Evolutionary conservation across 805 yeast genomes (phyloP), one percentile per base, ranked within the genome.

Genomic region (Saccharomyces jurei): DNA sequence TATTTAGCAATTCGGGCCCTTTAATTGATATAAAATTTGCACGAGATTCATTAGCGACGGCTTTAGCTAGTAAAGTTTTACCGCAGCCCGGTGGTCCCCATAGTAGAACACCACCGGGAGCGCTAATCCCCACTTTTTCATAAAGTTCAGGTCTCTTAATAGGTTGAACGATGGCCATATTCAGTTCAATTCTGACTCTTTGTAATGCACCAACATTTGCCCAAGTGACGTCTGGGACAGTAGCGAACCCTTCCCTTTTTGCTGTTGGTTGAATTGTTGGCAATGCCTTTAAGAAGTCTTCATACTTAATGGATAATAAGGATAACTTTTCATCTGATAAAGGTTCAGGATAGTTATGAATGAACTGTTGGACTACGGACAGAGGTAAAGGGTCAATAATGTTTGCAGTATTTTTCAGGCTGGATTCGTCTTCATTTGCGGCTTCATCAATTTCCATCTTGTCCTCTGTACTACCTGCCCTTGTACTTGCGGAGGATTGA

Each of bases 61-160:
- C 99, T 65, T 94, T 94, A 0, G 98, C 98, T 29, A 94, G 75
- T 50, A 94, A 76, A 0, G 99, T 94, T 68, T 94, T 94, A 78
- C 99, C 99, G 74, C 98, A 94, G 41, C 99, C 99, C 2, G 99
- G 99, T 1, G 99, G 99, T 0, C 99, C 99, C 99, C 99, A 94
- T 77, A 94, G 80, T 27, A 94, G 73, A 1, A 94, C 99, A 54
- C 99, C 99, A 0, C 96, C 90, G 2, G 98, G 98, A 0, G 97
- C 97, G 53, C 89, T 82, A 47, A 94, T 91, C 70, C 99, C 99
- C 10, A 91, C 97, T 56, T 84, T 82, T 58, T 82, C 84, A 66
- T 87, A 94, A 22, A 92, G 73, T 58, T 92, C 97, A 1, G 99
- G 99, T 59, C 88, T 81, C 64, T 86, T 84, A 61, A 94, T 91